Evolutionary conservation across 2,329 filamentous ascomycete species (phyloP).

Genomic region (Emericellopsis atlantica): DNA sequence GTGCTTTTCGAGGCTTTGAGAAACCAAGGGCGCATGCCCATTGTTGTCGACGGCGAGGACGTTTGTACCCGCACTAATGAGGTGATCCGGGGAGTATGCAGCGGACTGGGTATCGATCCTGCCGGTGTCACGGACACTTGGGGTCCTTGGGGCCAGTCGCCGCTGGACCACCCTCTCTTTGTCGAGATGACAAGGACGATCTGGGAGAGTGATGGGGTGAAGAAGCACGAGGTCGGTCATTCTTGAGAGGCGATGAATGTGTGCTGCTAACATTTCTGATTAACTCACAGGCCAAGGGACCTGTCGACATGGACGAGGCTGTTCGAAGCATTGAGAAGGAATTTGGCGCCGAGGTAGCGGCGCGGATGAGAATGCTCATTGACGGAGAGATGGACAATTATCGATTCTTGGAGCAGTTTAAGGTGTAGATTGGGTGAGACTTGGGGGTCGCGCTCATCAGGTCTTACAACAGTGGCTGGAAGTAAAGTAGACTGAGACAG

Average conservation of each 20-base stretch:
- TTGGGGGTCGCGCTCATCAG: too few species aligned
- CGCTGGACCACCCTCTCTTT: neutral
- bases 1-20: neutral
- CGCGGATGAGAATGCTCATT: neutral
- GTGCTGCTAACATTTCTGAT: too few species aligned
- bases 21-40: neutral
- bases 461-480: too few species aligned
- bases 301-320: neutral
- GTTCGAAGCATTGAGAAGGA: neutral
- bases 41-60: neutral
- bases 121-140: neutral
- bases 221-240: neutral
- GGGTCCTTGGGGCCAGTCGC: neutral
- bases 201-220: neutral
- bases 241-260: neutral
- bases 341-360: neutral
- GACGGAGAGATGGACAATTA: neutral
- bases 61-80: neutral
- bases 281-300: neutral
- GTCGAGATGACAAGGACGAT: neutral
- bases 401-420: neutral
- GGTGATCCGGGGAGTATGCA: neutral
- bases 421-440: neutral
- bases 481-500: too few species aligned
- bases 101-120: neutral